These are phyloP conservation scores for Alternaria brassicicola DNA, from an alignment of 2,329 filamentous ascomycete genomes.

Conservation along the genomic window DNA sequence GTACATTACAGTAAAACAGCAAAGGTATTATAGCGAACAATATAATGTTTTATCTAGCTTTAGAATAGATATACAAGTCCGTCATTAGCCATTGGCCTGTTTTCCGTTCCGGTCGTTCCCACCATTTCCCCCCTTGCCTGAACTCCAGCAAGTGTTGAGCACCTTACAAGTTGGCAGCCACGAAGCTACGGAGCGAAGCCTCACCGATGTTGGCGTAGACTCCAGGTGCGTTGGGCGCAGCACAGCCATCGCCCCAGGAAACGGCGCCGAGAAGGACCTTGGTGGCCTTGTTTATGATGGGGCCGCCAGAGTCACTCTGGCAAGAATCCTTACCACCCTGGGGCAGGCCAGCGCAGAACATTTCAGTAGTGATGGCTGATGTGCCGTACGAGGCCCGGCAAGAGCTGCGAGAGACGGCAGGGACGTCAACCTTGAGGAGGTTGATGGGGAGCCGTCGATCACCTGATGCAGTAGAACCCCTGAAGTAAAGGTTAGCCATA, in stretches of 20 bases:
- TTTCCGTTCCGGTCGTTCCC: not conserved
- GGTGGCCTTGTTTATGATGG: slow-evolving; percentile 25
- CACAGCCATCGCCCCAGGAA: slow-evolving; percentile 27
- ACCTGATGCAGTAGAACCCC: not conserved
- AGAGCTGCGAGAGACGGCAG: slow-evolving; percentile 31
- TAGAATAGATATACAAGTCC: not conserved
- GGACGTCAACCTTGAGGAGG: slow-evolving; percentile 38
- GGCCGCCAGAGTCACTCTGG: slow-evolving; percentile 41
- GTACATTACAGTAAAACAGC: not conserved
- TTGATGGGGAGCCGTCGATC: slow-evolving; percentile 7
- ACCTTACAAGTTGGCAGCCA: not conserved
- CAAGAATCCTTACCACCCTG: slow-evolving; percentile 41
- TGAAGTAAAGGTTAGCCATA: not conserved
- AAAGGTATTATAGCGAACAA: not conserved
- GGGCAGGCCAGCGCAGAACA: slow-evolving; percentile 35
- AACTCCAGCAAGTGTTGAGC: not conserved
- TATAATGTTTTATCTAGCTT: not conserved
- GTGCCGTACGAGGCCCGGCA: slow-evolving; percentile 29
- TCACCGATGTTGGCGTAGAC: slow-evolving; percentile 30
- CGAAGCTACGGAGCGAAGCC: not conserved
- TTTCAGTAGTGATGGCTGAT: slow-evolving; percentile 27
- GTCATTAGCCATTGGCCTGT: not conserved
- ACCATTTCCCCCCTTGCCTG: not conserved
- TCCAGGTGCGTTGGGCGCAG: slow-evolving; percentile 27
- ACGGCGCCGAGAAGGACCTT: slow-evolving; percentile 12